phyloP scores from a whole-genome alignment of 148 eudicot species.

The Fagopyrum homotropicum region DNA sequence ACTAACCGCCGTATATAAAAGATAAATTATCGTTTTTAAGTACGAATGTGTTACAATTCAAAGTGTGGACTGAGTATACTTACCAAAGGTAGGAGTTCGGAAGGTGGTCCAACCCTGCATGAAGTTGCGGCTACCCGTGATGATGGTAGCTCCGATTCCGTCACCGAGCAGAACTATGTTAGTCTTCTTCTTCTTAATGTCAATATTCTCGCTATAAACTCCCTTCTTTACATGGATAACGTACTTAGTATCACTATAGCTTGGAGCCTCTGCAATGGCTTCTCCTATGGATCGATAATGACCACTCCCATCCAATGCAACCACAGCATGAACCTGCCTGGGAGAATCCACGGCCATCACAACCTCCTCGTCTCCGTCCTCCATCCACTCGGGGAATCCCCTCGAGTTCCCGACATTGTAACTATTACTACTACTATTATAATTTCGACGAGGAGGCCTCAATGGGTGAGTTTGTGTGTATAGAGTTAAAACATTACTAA shows the following conservation, averaged over 20 bases:
- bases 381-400: constrained; percentile 62
- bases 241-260: constrained; percentile 47
- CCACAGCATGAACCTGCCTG: constrained; percentile 48
- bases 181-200: constrained; percentile 78
- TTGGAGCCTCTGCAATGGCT: constrained; percentile 59
- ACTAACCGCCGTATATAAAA: no score
- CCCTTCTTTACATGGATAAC: constrained; percentile 76
- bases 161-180: constrained; percentile 80
- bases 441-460: not conserved
- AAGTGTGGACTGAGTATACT: not conserved
- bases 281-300: constrained; percentile 42
- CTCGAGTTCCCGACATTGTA: not conserved
- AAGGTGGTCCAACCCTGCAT: constrained; percentile 91
- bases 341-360: constrained; percentile 20
- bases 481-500: constrained; percentile 58
- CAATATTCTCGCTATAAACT: constrained; percentile 69
- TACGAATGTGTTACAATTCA: no score
- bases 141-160: constrained; percentile 64
- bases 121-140: constrained; percentile 63
- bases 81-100: constrained; percentile 86
- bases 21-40: no score
- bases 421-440: not conserved
- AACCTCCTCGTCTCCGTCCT: constrained; percentile 52
- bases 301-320: constrained; percentile 66
- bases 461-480: not conserved